Base-by-base conservation (phyloP, 306 rosid species). In the Dalbergia cochinchinensis region DNA sequence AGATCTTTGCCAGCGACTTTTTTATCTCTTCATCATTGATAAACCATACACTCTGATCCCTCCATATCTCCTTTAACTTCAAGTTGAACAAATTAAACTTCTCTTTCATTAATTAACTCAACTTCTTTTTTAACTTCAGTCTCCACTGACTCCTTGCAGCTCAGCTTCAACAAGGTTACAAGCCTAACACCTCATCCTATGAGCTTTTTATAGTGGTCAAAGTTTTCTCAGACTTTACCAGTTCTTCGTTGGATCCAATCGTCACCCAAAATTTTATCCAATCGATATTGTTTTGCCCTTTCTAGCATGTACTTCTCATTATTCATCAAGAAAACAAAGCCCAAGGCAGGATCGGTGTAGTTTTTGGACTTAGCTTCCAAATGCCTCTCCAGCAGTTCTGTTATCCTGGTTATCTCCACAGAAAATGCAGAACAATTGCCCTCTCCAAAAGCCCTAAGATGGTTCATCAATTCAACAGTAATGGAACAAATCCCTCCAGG, bases 301-400 rank as follows among this genome's bases (percentile, higher is more conserved):
- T 12, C 16, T 26, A 26, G 0, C 31, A 64, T 35, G 14, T 35
- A 35, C 0, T 13, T 64, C 26, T 4, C 9, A n/a, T 64, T 64
- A n/a, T 64, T 64, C 48, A 64, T 64, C 69, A 64, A 12, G 26
- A 37, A 64, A 37, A 37, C 48, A 64, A 13, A 64, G 26, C 22
- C 4, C 13, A 64, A 64, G 6, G 69, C 69, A 34, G 69, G 48
- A 48, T 64, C 6, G 3, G 4, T 37, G 13, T 64, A 64, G 13
- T 0, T 15, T n/a, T n/a, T 37, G 26, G 50, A 37, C 31, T 37
- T 65, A 0, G 70, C 51, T 37, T 37, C 33, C 51, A 65, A 37
- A 15, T 65, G 15, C 3, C 50, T 65, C 51, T 65, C 51, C 8
- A 39, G 4, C 33, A 65, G 51, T 13, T n/a, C 33, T 5, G 37